Evolutionary conservation across 2,329 filamentous ascomycete species (phyloP), one percentile per base, ranked within the genome.

Genomic region (Pseudofabraea citricarpa): DNA sequence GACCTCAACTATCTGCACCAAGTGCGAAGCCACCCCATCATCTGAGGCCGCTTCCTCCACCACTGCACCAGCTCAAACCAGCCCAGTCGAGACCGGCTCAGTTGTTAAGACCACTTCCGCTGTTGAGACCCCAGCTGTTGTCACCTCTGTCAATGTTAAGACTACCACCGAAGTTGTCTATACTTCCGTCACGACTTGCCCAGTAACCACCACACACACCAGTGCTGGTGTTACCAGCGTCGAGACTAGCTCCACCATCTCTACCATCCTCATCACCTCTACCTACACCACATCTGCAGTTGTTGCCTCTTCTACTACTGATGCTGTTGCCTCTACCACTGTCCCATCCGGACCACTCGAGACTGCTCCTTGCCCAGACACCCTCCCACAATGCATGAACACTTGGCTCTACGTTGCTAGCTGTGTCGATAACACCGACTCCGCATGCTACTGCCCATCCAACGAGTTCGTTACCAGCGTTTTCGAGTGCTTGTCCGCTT

Each of bases 371-470:
- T 50, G 48, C 53, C 89, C 90, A 45, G 68, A 73, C 20, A 77
- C 90, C 37, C 83, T 96, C 39, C 90, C 91, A 51, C 81, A 81
- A 61, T 97, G 91, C 74, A 72, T 97, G 69, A 93, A 91, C 78
- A 94, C 90, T 58, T 96, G 89, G 87, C 69, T 95, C 59, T 77
- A 79, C 63, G 68, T 74, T 48, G 77, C 85, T 40, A 71, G 77
- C 61, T 97, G 91, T 79, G 75, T 75, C 57, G 82, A 87, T 70
- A 95, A 95, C 81, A 83, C 85, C 33, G 88, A 95, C 61, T 69
- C 75, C 47, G 67, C 70, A 53, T 97, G 91, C 80, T 95, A 87
- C 83, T 97, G 91, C 81, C 85, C 87, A 55, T 77, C 85, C 61
- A 65, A 75, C 48, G 70, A 79, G 43, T 91, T 93, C 68, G 86